phyloP scores from a whole-genome alignment of 202 grass and related monocot genomes.

The Carex sylvatica region DNA sequence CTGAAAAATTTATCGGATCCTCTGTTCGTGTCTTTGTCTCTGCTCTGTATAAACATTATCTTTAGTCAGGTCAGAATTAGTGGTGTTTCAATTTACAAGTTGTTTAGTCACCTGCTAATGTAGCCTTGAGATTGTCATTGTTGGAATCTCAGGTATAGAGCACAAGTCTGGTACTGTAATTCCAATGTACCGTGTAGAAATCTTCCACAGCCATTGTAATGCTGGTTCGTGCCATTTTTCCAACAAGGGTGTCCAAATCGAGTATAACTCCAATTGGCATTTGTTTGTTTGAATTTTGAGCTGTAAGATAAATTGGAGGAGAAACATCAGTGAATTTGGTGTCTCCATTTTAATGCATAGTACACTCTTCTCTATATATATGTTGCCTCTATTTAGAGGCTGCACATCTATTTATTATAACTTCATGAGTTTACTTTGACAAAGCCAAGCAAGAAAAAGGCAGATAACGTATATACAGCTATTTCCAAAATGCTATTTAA shows the following conservation, averaged over 20 bases:
- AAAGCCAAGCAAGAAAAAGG: too few relatives aligned
- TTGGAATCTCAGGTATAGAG: slow-evolving; percentile 10
- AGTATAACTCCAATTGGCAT: slow-evolving; percentile 26
- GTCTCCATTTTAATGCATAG: background rate
- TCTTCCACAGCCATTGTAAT: slow-evolving; percentile 21
- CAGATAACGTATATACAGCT: too few relatives aligned
- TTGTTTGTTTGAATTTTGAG: background rate
- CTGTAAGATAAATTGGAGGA: background rate
- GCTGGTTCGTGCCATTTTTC: slow-evolving; percentile 1
- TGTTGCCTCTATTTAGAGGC: background rate
- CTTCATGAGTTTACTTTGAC: background rate
- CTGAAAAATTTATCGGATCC: background rate
- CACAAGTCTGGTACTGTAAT: slow-evolving; percentile 8
- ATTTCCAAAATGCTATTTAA: too few relatives aligned
- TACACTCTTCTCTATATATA: background rate
- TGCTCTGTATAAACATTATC: background rate
- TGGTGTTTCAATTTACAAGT: background rate
- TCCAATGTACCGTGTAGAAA: slow-evolving; percentile 13
- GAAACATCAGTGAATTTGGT: background rate
- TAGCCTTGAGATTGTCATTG: background rate
- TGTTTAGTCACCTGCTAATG: background rate
- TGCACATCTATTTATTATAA: background rate
- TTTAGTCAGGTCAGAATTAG: background rate
- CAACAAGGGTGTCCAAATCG: slow-evolving; percentile 2
- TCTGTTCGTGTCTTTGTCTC: background rate